Percentiles rank a stretch among this genome's conserved stretches.
phyloP scores from a whole-genome alignment of 306 rosid genomes.

The Casuarina equisetifolia region DNA sequence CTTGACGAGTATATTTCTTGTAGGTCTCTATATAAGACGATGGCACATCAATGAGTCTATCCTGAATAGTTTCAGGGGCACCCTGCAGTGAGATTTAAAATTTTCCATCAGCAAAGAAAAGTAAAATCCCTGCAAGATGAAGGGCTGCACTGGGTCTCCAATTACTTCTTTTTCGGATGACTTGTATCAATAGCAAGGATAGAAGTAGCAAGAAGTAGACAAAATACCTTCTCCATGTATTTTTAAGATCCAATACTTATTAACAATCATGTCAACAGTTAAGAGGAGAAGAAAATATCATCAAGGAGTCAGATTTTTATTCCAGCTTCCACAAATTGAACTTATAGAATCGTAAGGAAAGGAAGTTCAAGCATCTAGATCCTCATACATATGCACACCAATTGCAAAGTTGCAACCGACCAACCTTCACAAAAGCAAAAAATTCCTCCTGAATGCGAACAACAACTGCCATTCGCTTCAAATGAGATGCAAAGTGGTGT shows the following conservation, averaged over 20 bases:
- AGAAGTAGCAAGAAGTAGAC: neutral
- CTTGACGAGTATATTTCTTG: conserved; percentile 90
- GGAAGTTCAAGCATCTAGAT: neutral
- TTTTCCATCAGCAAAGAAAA: conserved; percentile 5
- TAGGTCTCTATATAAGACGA: conserved; percentile 79
- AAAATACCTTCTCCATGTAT: neutral
- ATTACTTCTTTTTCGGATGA: neutral
- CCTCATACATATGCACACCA: conserved; percentile 19
- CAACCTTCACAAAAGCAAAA: conserved; percentile 93
- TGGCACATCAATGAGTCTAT: conserved; percentile 77
- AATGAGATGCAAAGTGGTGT: conserved; percentile 91
- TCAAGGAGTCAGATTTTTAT: neutral
- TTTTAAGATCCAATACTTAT: neutral
- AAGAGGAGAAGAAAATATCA: neutral
- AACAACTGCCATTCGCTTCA: conserved; percentile 95
- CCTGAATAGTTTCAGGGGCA: conserved; percentile 97
- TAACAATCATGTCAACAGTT: neutral
- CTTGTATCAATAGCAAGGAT: conserved; percentile 7
- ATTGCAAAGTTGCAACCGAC: conserved; percentile 25
- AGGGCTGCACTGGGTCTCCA: conserved; percentile 6
- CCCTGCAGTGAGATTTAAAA: conserved; percentile 57
- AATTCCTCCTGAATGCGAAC: conserved; percentile 92
- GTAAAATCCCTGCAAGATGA: conserved; percentile 15
- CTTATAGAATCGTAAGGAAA: neutral
- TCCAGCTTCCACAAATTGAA: neutral